Evolutionary conservation across 768 basidiomycete genomes (phyloP).

Genomic region (Lactarius quietus): DNA sequence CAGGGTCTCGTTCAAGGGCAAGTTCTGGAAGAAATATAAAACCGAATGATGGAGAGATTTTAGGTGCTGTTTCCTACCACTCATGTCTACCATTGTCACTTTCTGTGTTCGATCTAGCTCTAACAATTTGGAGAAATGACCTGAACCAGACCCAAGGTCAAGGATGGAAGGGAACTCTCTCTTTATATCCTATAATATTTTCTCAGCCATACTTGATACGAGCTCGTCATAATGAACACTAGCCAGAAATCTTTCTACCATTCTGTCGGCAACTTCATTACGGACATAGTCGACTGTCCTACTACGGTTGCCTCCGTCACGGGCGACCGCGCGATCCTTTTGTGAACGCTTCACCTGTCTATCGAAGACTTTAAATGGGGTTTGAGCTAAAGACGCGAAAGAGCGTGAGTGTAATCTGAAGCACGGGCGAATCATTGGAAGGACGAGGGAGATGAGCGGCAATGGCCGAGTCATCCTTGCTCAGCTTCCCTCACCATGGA

Average conservation of each 20-base stretch:
- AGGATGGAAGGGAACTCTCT: conserved; percentile 73
- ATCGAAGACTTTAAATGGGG: conserved; percentile 86
- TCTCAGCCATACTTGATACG: conserved; percentile 13
- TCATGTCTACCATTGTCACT: conserved; percentile 82
- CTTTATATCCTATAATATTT: conserved; percentile 76
- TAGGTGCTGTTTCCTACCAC: conserved; percentile 46
- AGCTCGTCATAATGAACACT: conserved; percentile 25
- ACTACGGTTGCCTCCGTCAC: conserved; percentile 56
- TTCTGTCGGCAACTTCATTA: conserved; percentile 83
- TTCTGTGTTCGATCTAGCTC: conserved; percentile 64
- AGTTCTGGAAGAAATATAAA: conserved; percentile 45
- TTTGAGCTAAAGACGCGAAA: conserved; percentile 49
- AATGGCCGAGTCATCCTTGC: not conserved
- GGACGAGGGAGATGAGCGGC: not conserved
- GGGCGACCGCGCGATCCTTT: conserved; percentile 64
- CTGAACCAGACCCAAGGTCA: conserved; percentile 88
- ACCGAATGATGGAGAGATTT: conserved; percentile 6
- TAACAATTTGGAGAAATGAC: conserved; percentile 85
- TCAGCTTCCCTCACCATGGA: conserved; percentile 9
- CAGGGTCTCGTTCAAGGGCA: conserved; percentile 71
- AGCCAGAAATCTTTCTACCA: conserved; percentile 89
- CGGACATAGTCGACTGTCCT: conserved; percentile 87
- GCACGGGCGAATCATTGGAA: not conserved
- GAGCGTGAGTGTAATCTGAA: conserved; percentile 29
- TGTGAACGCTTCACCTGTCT: conserved; percentile 73